Evolutionary conservation across 2,329 filamentous ascomycete species (phyloP).

Genomic region (Ophiostoma pallidulum): DNA sequence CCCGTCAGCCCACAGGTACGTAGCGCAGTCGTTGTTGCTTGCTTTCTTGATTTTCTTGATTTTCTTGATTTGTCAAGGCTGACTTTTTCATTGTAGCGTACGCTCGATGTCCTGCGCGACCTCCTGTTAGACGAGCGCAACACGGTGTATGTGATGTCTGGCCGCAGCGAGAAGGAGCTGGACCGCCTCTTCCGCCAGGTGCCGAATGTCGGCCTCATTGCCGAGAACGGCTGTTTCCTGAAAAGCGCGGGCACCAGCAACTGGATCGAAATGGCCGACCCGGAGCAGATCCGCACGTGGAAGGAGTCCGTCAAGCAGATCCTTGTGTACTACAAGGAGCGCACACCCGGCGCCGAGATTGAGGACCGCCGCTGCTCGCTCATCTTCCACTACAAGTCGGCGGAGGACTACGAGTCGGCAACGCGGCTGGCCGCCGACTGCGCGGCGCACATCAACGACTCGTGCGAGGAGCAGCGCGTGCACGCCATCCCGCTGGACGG

Average conservation of each 20-base stretch:
- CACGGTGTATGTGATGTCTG: conserved; percentile 88
- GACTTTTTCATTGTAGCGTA: conserved; percentile 56
- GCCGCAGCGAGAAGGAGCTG: conserved; percentile 76
- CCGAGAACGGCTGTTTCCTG: conserved; percentile 89
- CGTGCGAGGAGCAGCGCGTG: conserved; percentile 72
- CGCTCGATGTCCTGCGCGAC: conserved; percentile 73
- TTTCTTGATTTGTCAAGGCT: background rate
- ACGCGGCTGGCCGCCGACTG: conserved; percentile 78
- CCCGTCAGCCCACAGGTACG: conserved; percentile 75
- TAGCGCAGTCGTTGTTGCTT: conserved; percentile 27
- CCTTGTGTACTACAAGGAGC: conserved; percentile 80
- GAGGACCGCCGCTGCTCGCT: conserved; percentile 89
- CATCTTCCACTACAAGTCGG: conserved; percentile 80
- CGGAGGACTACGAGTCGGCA: conserved; percentile 67
- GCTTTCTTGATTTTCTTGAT: background rate
- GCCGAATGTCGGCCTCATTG: conserved; percentile 77
- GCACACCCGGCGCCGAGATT: conserved; percentile 77
- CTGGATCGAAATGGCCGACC: conserved; percentile 73
- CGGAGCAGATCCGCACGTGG: conserved; percentile 62
- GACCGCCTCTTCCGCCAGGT: conserved; percentile 78
- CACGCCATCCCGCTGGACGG: conserved; percentile 75
- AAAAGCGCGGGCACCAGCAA: conserved; percentile 55
- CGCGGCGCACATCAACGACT: conserved; percentile 90
- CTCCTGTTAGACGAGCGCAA: conserved; percentile 72
- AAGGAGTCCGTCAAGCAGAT: conserved; percentile 76